phyloP scores from a whole-genome alignment of 768 basidiomycete genomes.

The Mycena haematopus region DNA sequence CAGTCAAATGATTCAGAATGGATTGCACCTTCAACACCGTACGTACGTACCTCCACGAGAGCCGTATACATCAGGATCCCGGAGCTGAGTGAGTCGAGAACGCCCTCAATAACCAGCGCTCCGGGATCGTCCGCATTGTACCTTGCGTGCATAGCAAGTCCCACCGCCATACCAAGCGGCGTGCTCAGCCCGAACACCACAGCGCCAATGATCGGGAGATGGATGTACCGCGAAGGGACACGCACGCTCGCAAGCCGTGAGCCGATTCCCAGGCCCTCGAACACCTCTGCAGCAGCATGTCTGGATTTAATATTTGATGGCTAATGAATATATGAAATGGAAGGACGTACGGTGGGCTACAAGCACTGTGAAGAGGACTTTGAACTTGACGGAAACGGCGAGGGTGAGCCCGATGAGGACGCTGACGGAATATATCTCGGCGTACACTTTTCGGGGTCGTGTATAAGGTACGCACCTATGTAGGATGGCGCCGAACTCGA shows the following conservation, averaged over 20 bases:
- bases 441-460: not conserved
- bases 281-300: constrained; percentile 65
- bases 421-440: constrained; percentile 43
- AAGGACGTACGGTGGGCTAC: constrained; percentile 84
- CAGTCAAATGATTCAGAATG: constrained; percentile 10
- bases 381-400: constrained; percentile 86
- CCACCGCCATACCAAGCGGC: constrained; percentile 87
- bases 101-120: constrained; percentile 82
- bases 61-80: constrained; percentile 94
- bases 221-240: constrained; percentile 59
- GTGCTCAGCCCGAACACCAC: constrained; percentile 78
- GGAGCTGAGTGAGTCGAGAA: constrained; percentile 83
- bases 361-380: constrained; percentile 85
- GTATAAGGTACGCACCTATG: constrained; percentile 59
- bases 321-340: not conserved
- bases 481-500: constrained; percentile 92
- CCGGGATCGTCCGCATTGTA: constrained; percentile 83
- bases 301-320: constrained; percentile 5
- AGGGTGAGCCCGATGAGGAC: constrained; percentile 89
- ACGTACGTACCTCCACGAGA: constrained; percentile 87
- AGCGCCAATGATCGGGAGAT: constrained; percentile 66
- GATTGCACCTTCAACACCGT: constrained; percentile 18
- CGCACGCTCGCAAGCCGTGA: constrained; percentile 82
- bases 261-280: constrained; percentile 94
- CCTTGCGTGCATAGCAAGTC: constrained; percentile 72